Conservation (phyloP, 2,329 filamentous ascomycete species). For the Aspergillus intermedius region DNA sequence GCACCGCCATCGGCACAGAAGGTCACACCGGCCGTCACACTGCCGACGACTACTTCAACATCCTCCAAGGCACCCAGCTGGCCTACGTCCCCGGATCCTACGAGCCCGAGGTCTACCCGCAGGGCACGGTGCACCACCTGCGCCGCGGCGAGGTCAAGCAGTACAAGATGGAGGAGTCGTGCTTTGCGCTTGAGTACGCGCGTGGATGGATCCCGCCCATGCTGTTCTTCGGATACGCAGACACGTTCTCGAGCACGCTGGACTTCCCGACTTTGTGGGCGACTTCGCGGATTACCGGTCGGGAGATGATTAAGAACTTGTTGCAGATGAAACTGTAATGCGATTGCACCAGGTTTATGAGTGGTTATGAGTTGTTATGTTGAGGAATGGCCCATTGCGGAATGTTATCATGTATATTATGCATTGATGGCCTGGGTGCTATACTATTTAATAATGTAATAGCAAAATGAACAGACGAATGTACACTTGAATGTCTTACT, state of each 20-base stretch:
- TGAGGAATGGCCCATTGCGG: background rate
- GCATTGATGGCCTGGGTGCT: background rate
- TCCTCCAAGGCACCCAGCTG: slow-evolving; percentile 50
- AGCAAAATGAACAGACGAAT: background rate
- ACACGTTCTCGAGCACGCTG: slow-evolving; percentile 71
- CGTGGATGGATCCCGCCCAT: slow-evolving; percentile 85
- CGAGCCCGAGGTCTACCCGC: slow-evolving; percentile 34
- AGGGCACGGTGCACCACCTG: slow-evolving; percentile 34
- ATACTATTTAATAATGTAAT: background rate
- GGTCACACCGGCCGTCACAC: slow-evolving; percentile 85
- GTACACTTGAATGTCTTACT: too few species aligned
- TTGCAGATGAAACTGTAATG: slow-evolving; percentile 61
- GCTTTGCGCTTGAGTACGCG: slow-evolving; percentile 36
- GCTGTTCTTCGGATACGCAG: slow-evolving; percentile 83
- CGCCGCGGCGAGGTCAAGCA: slow-evolving; percentile 64
- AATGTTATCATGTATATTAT: slow-evolving; percentile 5
- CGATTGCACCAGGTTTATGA: background rate
- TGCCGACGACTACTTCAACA: slow-evolving; percentile 92
- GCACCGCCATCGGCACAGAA: slow-evolving; percentile 60
- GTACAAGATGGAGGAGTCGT: slow-evolving; percentile 49
- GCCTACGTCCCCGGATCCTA: slow-evolving; percentile 33
- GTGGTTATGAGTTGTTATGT: background rate
- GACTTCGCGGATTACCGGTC: slow-evolving; percentile 66
- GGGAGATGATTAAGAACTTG: slow-evolving; percentile 71
- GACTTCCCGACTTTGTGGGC: slow-evolving; percentile 80